Evolutionary conservation across 1,139 yeast genomes (phyloP).

Genomic region (Nakaseomyces sp.): DNA sequence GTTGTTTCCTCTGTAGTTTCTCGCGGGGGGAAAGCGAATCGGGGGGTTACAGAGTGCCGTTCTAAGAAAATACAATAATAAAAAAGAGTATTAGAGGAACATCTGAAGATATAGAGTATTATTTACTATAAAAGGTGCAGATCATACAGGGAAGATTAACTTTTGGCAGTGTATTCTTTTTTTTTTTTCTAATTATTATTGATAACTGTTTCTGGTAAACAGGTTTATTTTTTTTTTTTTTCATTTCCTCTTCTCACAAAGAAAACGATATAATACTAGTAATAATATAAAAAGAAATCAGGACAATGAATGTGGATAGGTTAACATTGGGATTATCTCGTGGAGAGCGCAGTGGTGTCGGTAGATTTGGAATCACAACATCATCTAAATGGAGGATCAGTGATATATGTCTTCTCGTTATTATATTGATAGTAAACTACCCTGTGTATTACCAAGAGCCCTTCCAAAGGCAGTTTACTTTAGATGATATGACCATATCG

Average conservation of each 20-base stretch:
- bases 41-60: no score
- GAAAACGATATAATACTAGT: not conserved
- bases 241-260: not conserved
- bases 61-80: no score
- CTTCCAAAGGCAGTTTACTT: slow-evolving; percentile 60
- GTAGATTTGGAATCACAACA: slow-evolving; percentile 6
- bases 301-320: slow-evolving; percentile 35
- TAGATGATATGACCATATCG: slow-evolving; percentile 48
- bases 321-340: slow-evolving; percentile 38
- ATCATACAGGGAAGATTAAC: no score
- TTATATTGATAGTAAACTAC: slow-evolving; percentile 38
- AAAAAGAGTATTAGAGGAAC: no score
- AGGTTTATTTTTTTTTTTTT: no score
- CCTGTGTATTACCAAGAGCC: slow-evolving; percentile 45
- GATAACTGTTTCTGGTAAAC: no score
- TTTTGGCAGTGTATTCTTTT: no score
- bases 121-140: no score
- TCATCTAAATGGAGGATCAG: slow-evolving; percentile 48
- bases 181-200: no score
- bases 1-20: no score
- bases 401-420: slow-evolving; percentile 41
- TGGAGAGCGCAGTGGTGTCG: not conserved
- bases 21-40: no score
- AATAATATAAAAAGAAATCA: not conserved
- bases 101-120: no score